These are phyloP conservation scores for Tetrapisispora iriomotensis DNA, from an alignment of 805 yeast species.

Conservation along the genomic window DNA sequence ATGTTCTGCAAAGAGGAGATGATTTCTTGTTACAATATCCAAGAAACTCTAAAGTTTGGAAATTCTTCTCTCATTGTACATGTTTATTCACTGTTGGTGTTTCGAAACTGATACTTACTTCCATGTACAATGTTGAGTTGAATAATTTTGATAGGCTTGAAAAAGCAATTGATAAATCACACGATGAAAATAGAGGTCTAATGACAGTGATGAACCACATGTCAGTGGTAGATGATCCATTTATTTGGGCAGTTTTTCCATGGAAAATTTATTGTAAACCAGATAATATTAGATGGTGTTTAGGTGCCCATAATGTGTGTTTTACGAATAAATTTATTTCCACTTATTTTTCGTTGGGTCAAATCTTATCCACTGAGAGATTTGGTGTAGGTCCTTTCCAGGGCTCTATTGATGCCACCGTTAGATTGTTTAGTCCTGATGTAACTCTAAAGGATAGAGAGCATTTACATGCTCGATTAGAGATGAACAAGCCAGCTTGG, in stretches of 20 bases:
- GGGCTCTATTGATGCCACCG: constrained; percentile 77
- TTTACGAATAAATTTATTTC: constrained; percentile 46
- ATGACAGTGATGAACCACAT: constrained; percentile 88
- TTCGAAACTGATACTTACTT: constrained; percentile 50
- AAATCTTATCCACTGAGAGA: constrained; percentile 75
- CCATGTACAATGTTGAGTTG: constrained; percentile 55
- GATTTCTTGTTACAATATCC: constrained; percentile 59
- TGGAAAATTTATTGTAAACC: constrained; percentile 51
- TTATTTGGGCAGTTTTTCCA: constrained; percentile 80
- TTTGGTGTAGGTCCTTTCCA: constrained; percentile 94
- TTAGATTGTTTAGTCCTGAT: constrained; percentile 70
- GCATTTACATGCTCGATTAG: constrained; percentile 34
- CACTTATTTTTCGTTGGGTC: constrained; percentile 75
- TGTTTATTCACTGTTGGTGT: constrained; percentile 55
- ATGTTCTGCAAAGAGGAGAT: constrained; percentile 63
- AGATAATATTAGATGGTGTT: constrained; percentile 79
- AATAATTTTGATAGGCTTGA: constrained; percentile 56
- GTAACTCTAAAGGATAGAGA: constrained; percentile 32
- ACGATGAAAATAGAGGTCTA: constrained; percentile 60
- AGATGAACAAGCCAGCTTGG: constrained; percentile 69
- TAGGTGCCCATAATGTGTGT: constrained; percentile 89
- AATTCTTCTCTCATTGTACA: constrained; percentile 55
- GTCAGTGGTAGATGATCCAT: constrained; percentile 88
- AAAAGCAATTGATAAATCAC: constrained; percentile 50
- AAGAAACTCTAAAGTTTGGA: constrained; percentile 51